These are phyloP conservation scores for Chalciporus pseudorubinellus DNA, from an alignment of 768 basidiomycete genomes.

Conservation along the genomic window DNA sequence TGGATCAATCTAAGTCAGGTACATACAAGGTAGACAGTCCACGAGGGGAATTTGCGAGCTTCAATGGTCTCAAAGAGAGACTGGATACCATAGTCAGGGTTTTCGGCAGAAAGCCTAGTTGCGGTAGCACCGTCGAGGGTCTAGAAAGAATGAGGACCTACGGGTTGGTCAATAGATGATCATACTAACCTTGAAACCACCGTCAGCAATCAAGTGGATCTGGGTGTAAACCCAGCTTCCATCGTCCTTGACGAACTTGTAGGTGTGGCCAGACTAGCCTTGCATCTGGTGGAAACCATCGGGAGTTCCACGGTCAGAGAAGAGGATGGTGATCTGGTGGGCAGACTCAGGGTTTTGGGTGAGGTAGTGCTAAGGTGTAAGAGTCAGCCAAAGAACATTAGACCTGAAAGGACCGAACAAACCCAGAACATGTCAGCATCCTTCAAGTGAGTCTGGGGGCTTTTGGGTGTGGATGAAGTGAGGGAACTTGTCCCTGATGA, in stretches of 20 bases:
- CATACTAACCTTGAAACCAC: constrained; percentile 55
- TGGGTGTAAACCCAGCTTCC: constrained; percentile 86
- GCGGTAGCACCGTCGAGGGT: constrained; percentile 75
- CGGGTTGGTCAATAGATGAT: too few relatives aligned
- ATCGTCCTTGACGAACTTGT: constrained; percentile 81
- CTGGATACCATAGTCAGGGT: constrained; percentile 84
- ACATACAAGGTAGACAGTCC: constrained; percentile 71
- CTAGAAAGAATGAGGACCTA: constrained; percentile 28
- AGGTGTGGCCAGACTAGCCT: constrained; percentile 93
- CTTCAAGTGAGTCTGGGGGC: constrained; percentile 88
- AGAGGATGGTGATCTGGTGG: constrained; percentile 85
- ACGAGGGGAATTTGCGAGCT: constrained; percentile 73
- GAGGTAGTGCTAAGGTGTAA: constrained; percentile 53
- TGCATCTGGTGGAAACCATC: constrained; percentile 85
- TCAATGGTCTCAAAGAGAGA: constrained; percentile 82
- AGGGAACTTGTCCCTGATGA: constrained; percentile 88
- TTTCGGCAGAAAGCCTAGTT: constrained; percentile 60
- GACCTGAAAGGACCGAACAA: too few relatives aligned
- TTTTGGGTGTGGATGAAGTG: constrained; percentile 96
- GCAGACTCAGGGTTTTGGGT: constrained; percentile 88
- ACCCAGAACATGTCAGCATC: constrained; percentile 86
- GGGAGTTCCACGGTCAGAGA: constrained; percentile 95
- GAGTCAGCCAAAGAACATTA: too few relatives aligned
- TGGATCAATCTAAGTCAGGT: too few relatives aligned
- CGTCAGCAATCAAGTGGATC: constrained; percentile 74